phyloP scores from a whole-genome alignment of 495 filamentous ascomycete genomes.

The Trichoderma parareesei region DNA sequence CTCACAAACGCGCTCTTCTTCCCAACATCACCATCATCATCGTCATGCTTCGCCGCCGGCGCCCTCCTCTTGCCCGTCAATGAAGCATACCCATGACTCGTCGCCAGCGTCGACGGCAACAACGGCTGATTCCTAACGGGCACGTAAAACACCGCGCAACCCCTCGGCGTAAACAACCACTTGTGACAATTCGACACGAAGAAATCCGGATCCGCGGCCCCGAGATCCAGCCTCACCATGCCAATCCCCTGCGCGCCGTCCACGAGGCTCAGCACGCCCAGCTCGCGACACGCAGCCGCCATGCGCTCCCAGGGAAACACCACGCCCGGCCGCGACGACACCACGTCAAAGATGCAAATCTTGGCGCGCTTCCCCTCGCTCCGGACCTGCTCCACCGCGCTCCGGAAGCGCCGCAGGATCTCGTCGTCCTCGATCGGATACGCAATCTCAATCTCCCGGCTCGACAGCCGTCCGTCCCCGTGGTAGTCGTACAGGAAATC shows the following conservation, averaged over 20 bases:
- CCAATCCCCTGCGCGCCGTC: conserved; percentile 82
- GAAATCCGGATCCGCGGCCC: conserved; percentile 65
- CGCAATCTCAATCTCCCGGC: conserved; percentile 28
- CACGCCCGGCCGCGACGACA: conserved; percentile 67
- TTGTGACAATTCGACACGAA: conserved; percentile 82
- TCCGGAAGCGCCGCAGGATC: conserved; percentile 44
- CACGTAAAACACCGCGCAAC: conserved; percentile 73
- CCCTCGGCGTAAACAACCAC: conserved; percentile 82
- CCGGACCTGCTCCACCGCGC: conserved; percentile 34
- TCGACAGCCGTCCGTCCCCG: conserved; percentile 22
- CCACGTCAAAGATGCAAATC: conserved; percentile 71
- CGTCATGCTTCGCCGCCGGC: conserved; percentile 18
- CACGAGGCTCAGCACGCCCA: conserved; percentile 54
- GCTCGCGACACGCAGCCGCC: conserved; percentile 50
- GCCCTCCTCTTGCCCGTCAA: conserved; percentile 31
- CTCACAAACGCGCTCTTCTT: conserved; percentile 51
- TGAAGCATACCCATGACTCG: conserved; percentile 50
- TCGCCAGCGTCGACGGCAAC: conserved; percentile 70
- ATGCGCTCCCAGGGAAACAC: conserved; percentile 70
- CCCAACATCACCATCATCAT: too few relatives aligned
- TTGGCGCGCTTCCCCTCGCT: conserved; percentile 38
- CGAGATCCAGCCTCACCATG: conserved; percentile 61
- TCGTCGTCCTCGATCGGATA: conserved; percentile 56
- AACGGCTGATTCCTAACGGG: conserved; percentile 61
- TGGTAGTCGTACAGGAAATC: conserved; percentile 56